Conservation (phyloP, 768 basidiomycete genomes). For the Serendipita sp. region DNA sequence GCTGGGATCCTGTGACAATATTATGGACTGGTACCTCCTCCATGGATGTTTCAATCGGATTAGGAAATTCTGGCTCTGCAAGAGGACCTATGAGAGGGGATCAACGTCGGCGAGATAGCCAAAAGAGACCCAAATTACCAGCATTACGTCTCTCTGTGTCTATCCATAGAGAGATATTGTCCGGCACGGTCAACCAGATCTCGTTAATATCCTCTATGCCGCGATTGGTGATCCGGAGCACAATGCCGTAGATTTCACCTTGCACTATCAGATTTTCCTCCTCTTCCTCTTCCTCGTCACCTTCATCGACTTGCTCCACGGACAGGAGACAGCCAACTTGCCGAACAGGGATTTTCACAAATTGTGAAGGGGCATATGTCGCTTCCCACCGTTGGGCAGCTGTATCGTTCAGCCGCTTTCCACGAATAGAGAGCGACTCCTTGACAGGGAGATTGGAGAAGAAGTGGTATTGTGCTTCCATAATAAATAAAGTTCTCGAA, state of each 20-base stretch:
- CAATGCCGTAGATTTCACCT: constrained; percentile 48
- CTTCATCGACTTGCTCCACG: constrained; percentile 16
- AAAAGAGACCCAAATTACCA: constrained; percentile 18
- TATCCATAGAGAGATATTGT: constrained; percentile 50
- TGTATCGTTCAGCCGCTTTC: constrained; percentile 63
- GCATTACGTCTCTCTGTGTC: constrained; percentile 10
- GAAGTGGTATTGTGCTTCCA: constrained; percentile 49
- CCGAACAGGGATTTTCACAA: constrained; percentile 45
- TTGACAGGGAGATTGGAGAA: constrained; percentile 51
- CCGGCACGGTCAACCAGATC: constrained; percentile 50
- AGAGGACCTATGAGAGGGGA: too few relatives aligned
- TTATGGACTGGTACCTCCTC: constrained; percentile 34
- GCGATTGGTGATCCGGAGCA: constrained; percentile 47
- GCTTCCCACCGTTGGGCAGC: constrained; percentile 48
- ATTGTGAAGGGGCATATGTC: constrained; percentile 54
- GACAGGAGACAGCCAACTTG: constrained; percentile 49
- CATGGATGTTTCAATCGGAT: constrained; percentile 37
- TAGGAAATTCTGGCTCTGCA: constrained; percentile 25
- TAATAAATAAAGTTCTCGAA: constrained; percentile 39
- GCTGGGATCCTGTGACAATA: constrained; percentile 20
- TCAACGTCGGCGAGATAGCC: too few relatives aligned
- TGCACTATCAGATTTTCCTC: constrained; percentile 37
- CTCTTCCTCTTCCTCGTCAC: constrained; percentile 34
- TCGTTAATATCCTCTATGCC: constrained; percentile 48
- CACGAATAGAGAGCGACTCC: constrained; percentile 56